Conservation (phyloP, 208 protist species). For the Crithidia acanthocephali region DNA sequence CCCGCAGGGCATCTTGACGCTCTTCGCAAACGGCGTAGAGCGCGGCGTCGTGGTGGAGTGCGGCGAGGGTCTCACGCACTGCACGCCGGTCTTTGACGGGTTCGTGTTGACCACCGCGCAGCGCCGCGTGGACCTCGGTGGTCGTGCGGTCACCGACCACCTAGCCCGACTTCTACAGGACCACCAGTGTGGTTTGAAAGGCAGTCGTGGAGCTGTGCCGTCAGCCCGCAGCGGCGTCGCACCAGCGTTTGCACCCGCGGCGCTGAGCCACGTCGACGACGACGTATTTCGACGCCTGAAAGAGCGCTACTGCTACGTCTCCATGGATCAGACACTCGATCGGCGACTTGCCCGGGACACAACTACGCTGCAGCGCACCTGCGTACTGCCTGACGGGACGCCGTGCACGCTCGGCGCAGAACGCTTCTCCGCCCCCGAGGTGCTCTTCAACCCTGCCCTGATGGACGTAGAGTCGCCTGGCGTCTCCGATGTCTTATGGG, state of each 20-base stretch:
- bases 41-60: conserved; percentile 98
- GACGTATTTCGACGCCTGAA: conserved; percentile 96
- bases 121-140: conserved; percentile 95
- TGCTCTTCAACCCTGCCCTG: conserved; percentile 96
- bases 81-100: conserved; percentile 98
- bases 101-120: conserved; percentile 75
- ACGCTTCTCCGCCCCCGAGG: conserved; percentile 94
- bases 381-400: conserved; percentile 93
- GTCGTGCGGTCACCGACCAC: conserved; percentile 97
- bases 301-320: conserved; percentile 91
- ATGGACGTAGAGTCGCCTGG: conserved; percentile 94
- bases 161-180: conserved; percentile 93
- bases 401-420: conserved; percentile 93
- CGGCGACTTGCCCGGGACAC: conserved; percentile 86
- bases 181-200: neutral
- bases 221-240: neutral
- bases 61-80: conserved; percentile 98
- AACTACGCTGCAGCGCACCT: conserved; percentile 54
- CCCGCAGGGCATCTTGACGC: conserved; percentile 92
- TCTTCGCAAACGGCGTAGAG: conserved; percentile 96
- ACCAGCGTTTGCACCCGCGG: neutral
- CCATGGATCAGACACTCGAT: conserved; percentile 93
- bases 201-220: neutral
- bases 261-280: conserved; percentile 82
- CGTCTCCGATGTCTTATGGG: conserved; percentile 92